Evolutionary conservation across 139 green algal species (phyloP), one percentile per base, ranked within the genome.

Genomic region (Haematococcus sp.): DNA sequence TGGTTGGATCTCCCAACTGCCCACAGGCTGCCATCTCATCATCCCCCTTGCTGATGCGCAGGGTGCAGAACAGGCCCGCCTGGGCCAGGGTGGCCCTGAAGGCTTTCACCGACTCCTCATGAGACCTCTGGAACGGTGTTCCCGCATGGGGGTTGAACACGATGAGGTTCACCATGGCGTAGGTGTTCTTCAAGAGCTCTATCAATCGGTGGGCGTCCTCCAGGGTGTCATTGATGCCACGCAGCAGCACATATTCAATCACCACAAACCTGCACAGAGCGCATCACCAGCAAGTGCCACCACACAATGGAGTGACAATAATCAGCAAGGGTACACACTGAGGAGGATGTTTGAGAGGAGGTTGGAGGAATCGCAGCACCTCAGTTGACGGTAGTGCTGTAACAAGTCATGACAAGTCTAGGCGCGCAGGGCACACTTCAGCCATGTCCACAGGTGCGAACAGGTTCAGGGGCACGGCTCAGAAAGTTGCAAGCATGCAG

Each of bases 191-290:
- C 1, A 63, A 74, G 1, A 81, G 58, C 17, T 66, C 16, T 40
- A 66, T 52, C 65, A 74, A 25, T n/a, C 65, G 43, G 16, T 34
- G 15, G 4, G 74, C 74, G 43, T 79, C 74, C n/a, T 44, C 74
- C 33, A 30, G 28, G 1, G 31, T 88, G 84, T 98, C 94, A 73
- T 97, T 98, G 22, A 98, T 80, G 11, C 85, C 81, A 0, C 44
- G 43, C 70, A 98, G 88, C 91, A 98, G 88, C 27, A 94, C 88
- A 81, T 98, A 97, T 83, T 97, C 93, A 33, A 98, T 89, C 32
- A 98, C 74, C 61, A 97, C 91, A 60, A 84, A 80, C 40, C 40
- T 49, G 40, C 40, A 49, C 40, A n/a, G 46, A n/a, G n/a, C n/a
- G n/a, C n/a, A n/a, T n/a, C n/a, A n/a, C n/a, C n/a, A n/a, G n/a